Base-by-base conservation (phyloP, 1,139 yeast species). In the Taiozyma sp. region DNA sequence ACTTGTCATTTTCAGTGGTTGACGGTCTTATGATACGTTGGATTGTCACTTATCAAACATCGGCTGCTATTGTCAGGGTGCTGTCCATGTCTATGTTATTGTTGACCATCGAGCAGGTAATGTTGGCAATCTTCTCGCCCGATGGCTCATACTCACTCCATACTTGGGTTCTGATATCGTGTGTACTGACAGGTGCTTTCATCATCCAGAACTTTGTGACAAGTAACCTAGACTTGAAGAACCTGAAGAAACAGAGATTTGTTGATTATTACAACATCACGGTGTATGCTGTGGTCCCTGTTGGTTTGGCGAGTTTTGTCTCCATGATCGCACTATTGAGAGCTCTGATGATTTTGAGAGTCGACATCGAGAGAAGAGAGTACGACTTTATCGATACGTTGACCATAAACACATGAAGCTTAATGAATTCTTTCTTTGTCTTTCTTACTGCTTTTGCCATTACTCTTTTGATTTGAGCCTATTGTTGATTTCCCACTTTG, bases 231-330 rank as follows among this genome's bases (percentile, higher is more conserved):
- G 88, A 87, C 50, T 71, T 87, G 54, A 79, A 79, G 52, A 65
- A 71, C 48, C 69, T 60, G 46, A 64, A 60, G 49, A 53, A 54
- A 45, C 46, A 59, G 44, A 70, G 92, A 50, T 87, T 91, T 56
- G 81, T 93, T 57, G 91, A 87, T 63, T 74, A 85, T 53, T 87
- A 91, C 68, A 90, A 88, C 60, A 87, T 93, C 47, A 92, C 88
- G 1, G 97, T 93, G 1, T 93, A 89, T 73, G 97, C 98, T 1
- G 98, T 93, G 49, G 97, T 93, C 7, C 99, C 99, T 0, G 92
- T 93, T 27, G 99, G 99, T 0, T 64, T 93, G 54, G 97, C 99
- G 4, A 89, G 97, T 61, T 93, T 93, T 62, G 70, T 92, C 29
- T 91, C 98, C 6, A 90, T 92, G 96, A 74, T 91, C 30, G 95